Base-by-base conservation (phyloP, 768 basidiomycete genomes). In the Hygrophorus pudorinus region DNA sequence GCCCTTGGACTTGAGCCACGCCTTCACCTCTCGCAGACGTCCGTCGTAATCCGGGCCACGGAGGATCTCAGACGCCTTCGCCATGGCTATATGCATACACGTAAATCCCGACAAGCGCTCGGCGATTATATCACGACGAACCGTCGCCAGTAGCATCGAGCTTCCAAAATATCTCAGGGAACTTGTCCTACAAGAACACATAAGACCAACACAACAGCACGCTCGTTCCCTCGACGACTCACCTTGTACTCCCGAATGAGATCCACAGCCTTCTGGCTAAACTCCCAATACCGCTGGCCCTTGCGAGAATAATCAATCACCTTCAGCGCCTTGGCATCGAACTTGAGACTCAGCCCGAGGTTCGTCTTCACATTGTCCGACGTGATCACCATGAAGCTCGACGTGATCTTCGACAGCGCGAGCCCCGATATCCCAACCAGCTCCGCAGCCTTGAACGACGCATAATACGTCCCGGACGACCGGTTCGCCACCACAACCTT, bases 261-360 rank as follows among this genome's bases (percentile, higher is more conserved):
- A 18, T 82, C 70, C 31, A 93, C 64, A 0, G 94, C 83, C 57
- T 81, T 87, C 47, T 90, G 77, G 53, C 90, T 94, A 56, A 85
- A 98, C 57, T 99, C 93, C 96, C 94, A 99, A 28, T 78, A 71
- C 6, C 80, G 67, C 7, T 81, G 83, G 21, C 82, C 78, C 63
- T 94, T 93, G 48, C 78, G 73, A 5, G 91, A 84, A 62, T 96
- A 97, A 49, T 88, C 86, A 36, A 96, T 71, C 1, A 99, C 96
- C 63, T 98, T 99, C 54, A 91, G 61, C 8, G 80, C 76, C 63
- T 96, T 98, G 10, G 79, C 86, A 56, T 99, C 96, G 50, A 96
- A 99, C 60, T 99, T 99, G 52, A 99, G 75, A 58, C 87, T 89
- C 33, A 99, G 73, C 2, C 96, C 96, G 24, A 98, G 65, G 58